Base-by-base conservation (phyloP, 2,329 filamentous ascomycete species). In the Beauveria pseudobassiana region DNA sequence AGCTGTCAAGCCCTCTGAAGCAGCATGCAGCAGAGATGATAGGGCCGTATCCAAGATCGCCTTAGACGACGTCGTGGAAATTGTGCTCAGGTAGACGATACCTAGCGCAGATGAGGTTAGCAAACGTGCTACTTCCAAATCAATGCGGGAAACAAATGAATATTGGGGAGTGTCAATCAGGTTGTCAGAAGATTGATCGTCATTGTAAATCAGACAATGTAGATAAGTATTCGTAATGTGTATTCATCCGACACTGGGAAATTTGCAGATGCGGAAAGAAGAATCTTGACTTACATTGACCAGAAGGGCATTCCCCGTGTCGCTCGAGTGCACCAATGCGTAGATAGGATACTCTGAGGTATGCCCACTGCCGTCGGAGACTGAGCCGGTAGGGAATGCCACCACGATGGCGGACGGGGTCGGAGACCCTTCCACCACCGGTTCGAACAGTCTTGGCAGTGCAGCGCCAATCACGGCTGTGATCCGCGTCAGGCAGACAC, bases 181-280 rank as follows among this genome's bases (percentile, higher is more conserved):
- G 79, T 87, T 91, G 87, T 93, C 87, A 93, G 89, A 92, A 86
- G 84, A 81, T 81, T 81, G 83, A 83, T 95, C 92, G 87, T 96
- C 93, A 96, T 78, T 83, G 82, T 75, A 79, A 79, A 89, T 96
- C 93, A 93, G 93, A 90, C 92, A 98, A 98, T 97, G 93, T 98
- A 97, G 93, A 97, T 98, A 98, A 98, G 93, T 93, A 91, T 95
- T 96, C 83, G 76, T 81, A 80, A 77, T 75, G 77, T 63, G 83
- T 77, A 76, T 82, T 96, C 93, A 98, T 97, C 93, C 92, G 89
- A 82, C 76, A 82, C 76, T 73, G 69, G 51, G 60, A 56, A 45
- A 62, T 64, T 50, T 50, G 45, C 30, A 24, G 63, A 65, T 65
- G 49, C 45, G 46, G 63, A 63, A 56, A 59, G 65, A 46, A 45